phyloP scores from a whole-genome alignment of 495 filamentous ascomycete genomes.

The Hypoxylon fuscum region DNA sequence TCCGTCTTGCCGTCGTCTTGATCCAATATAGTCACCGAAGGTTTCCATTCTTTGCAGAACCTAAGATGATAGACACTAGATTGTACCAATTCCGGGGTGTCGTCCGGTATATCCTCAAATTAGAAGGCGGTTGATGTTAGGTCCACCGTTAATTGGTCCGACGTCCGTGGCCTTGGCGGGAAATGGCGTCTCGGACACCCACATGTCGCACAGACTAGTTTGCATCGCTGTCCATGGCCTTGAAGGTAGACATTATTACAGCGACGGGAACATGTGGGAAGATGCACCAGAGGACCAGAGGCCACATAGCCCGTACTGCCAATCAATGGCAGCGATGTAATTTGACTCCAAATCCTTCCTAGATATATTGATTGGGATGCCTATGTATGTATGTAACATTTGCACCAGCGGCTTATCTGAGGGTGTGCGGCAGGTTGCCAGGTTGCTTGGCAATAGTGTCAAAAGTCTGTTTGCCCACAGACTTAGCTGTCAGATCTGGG shows the following conservation, averaged over 20 bases:
- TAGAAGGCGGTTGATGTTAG: neutral
- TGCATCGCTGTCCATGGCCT: slow-evolving; percentile 10
- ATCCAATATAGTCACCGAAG: slow-evolving; percentile 1
- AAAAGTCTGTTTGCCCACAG: neutral
- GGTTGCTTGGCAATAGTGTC: slow-evolving; percentile 13
- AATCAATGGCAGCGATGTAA: neutral
- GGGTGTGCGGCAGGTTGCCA: slow-evolving; percentile 2
- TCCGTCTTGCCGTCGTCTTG: slow-evolving; percentile 9
- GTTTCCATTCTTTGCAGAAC: neutral
- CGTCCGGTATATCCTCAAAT: slow-evolving; percentile 11
- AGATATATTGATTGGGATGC: neutral
- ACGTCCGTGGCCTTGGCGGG: neutral
- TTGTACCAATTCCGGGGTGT: slow-evolving; percentile 2
- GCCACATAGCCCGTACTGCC: slow-evolving; percentile 4
- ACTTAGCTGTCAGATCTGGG: slow-evolving; percentile 24
- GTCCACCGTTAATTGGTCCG: neutral
- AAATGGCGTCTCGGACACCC: slow-evolving; percentile 4
- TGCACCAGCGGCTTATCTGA: neutral
- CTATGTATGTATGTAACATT: neutral
- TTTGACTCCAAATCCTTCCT: slow-evolving; percentile 2
- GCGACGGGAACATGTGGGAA: neutral
- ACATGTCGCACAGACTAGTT: slow-evolving; percentile 1
- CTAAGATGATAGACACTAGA: neutral
- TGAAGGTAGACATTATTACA: too few species aligned
- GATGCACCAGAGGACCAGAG: slow-evolving; percentile 5